Evolutionary conservation across 2,329 filamentous ascomycete genomes (phyloP).

Genomic region (Neocucurbitaria cava): DNA sequence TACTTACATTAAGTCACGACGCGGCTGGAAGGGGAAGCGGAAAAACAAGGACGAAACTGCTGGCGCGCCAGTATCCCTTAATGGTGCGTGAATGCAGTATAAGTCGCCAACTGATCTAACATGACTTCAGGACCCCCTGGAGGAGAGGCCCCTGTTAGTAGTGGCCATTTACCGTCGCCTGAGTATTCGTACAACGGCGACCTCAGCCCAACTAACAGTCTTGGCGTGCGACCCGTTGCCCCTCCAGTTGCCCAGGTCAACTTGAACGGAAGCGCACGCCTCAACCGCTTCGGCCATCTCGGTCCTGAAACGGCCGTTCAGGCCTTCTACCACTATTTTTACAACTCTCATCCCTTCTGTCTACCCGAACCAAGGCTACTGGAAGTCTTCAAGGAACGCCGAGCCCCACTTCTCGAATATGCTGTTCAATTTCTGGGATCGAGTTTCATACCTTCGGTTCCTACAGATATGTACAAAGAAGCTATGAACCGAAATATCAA

Average conservation of each 20-base stretch:
- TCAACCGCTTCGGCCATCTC: conserved; percentile 36
- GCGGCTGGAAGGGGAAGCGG: conserved; percentile 58
- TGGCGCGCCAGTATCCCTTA: conserved; percentile 25
- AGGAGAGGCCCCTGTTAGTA: conserved; percentile 22
- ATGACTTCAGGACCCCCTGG: conserved; percentile 8
- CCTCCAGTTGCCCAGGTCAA: conserved; percentile 39
- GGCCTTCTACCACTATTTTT: conserved; percentile 59
- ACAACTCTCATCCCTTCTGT: conserved; percentile 62
- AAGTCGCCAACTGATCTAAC: conserved; percentile 5
- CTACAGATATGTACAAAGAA: conserved; percentile 55
- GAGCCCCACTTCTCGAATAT: conserved; percentile 55
- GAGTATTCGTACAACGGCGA: conserved; percentile 41
- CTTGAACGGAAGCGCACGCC: conserved; percentile 40
- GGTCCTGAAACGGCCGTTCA: conserved; percentile 40
- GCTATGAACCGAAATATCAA: conserved; percentile 41
- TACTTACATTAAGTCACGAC: conserved; percentile 59
- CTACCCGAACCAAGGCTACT: conserved; percentile 55
- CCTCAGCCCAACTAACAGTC: conserved; percentile 29
- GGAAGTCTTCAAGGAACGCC: conserved; percentile 50
- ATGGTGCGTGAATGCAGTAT: conserved; percentile 24
- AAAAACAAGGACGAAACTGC: conserved; percentile 44
- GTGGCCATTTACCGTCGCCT: conserved; percentile 38
- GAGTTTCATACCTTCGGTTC: conserved; percentile 58
- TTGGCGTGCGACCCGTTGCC: conserved; percentile 26
- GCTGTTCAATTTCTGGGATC: conserved; percentile 65